Conservation (phyloP, 306 rosid species). For the Vigna nakashimae region DNA sequence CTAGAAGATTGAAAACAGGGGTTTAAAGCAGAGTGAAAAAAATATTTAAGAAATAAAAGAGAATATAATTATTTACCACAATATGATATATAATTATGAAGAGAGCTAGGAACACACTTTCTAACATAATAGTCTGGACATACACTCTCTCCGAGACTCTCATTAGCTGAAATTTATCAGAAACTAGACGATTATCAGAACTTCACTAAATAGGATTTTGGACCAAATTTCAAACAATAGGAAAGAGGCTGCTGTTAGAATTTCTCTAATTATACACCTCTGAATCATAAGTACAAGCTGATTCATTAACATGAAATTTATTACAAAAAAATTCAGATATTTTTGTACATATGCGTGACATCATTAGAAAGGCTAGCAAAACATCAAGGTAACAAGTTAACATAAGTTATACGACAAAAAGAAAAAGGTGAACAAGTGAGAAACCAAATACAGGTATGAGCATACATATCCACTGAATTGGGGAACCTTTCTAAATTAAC, state of each 20-base stretch:
- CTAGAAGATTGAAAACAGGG: constrained; percentile 19
- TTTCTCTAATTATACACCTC: constrained; percentile 2
- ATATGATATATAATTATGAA: not conserved
- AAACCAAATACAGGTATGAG: constrained; percentile 26
- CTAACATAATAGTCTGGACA: too few species aligned
- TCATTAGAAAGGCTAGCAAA: constrained; percentile 31
- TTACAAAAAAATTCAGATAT: constrained; percentile 17
- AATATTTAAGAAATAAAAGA: constrained; percentile 23
- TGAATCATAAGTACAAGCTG: not conserved
- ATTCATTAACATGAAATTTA: constrained; percentile 30
- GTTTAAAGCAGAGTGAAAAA: constrained; percentile 30
- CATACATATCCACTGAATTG: not conserved
- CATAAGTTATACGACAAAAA: constrained; percentile 22
- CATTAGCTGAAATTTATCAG: too few species aligned
- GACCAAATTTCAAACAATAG: too few species aligned
- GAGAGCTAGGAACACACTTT: too few species aligned
- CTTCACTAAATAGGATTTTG: too few species aligned
- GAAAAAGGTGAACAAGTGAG: constrained; percentile 1
- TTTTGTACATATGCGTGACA: not conserved
- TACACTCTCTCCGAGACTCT: too few species aligned
- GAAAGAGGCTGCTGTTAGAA: not conserved
- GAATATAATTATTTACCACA: not conserved
- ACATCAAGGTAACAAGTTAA: constrained; percentile 30
- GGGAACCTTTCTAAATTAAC: constrained; percentile 16
- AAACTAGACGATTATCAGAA: too few species aligned